phyloP scores from a whole-genome alignment of 305 asterid genomes.

The Solanum hybrid region DNA sequence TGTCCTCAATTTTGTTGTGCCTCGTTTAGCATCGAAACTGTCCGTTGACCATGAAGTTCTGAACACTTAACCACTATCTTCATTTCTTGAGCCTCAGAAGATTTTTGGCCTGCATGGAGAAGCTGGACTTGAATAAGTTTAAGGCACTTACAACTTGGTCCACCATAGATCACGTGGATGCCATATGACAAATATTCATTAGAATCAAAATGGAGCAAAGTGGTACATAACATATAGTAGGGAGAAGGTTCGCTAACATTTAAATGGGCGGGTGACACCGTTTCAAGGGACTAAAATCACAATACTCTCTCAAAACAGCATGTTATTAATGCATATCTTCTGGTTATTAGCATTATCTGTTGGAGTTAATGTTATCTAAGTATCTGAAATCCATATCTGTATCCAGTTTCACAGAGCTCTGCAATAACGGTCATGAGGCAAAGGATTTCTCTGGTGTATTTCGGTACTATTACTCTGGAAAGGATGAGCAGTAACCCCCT shows the following conservation, averaged over 20 bases:
- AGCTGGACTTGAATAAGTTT: background rate
- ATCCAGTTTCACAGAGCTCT: slow-evolving; percentile 56
- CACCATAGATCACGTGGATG: background rate
- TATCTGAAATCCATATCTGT: background rate
- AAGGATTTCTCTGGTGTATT: slow-evolving; percentile 80
- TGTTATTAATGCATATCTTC: background rate
- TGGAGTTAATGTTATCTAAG: background rate
- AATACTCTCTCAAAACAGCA: background rate
- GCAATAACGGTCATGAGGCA: slow-evolving; percentile 43
- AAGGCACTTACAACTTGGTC: background rate
- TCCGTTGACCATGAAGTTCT: background rate
- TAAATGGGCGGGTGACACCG: background rate
- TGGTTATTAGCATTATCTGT: background rate
- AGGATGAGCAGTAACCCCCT: slow-evolving; percentile 35
- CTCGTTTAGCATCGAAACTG: background rate
- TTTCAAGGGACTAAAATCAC: background rate
- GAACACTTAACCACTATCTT: background rate
- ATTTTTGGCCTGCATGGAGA: background rate
- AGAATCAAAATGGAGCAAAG: background rate
- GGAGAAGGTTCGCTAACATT: background rate
- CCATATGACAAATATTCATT: background rate
- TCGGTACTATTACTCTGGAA: slow-evolving; percentile 65
- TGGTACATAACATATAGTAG: background rate
- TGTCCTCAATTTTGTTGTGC: background rate
- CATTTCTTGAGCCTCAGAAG: background rate